Conservation (phyloP, 257 asterid genomes). For the Salvia rosmarinus region DNA sequence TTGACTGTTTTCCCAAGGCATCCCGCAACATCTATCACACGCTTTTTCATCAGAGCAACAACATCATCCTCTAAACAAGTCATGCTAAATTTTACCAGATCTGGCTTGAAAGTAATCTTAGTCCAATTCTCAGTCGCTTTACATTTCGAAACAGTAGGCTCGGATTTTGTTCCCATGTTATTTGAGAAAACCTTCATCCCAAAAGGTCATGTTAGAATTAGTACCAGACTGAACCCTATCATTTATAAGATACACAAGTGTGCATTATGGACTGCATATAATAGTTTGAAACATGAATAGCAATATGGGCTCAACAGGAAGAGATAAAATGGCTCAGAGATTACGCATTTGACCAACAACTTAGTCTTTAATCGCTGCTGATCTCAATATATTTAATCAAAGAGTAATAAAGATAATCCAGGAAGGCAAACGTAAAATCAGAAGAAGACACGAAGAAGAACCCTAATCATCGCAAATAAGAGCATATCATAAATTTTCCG, state of each 20-base stretch:
- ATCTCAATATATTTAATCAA: neutral
- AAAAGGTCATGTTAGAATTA: slow-evolving; percentile 3
- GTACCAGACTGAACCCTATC: neutral
- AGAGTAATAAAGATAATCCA: neutral
- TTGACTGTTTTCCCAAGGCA: slow-evolving; percentile 89
- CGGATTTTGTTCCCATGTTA: slow-evolving; percentile 88
- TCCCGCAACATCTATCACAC: slow-evolving; percentile 90
- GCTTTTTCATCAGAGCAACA: slow-evolving; percentile 91
- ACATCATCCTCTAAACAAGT: slow-evolving; percentile 85
- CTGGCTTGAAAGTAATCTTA: slow-evolving; percentile 89
- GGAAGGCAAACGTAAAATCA: neutral
- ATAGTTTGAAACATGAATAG: neutral
- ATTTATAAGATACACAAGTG: neutral
- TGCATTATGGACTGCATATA: neutral
- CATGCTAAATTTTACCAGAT: slow-evolving; percentile 86
- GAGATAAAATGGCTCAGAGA: neutral
- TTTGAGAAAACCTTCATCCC: slow-evolving; percentile 69
- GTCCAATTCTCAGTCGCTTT: slow-evolving; percentile 89
- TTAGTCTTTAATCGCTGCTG: too few relatives aligned
- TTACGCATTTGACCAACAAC: neutral
- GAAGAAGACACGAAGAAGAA: too few relatives aligned
- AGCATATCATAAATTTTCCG: neutral
- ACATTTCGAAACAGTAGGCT: slow-evolving; percentile 77
- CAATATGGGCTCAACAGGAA: neutral
- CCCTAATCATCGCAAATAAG: too few relatives aligned